Percentiles rank a stretch among this genome's conserved stretches.
Evolutionary conservation across 306 rosid species (phyloP).

Genomic region (Carpinus fangiana): DNA sequence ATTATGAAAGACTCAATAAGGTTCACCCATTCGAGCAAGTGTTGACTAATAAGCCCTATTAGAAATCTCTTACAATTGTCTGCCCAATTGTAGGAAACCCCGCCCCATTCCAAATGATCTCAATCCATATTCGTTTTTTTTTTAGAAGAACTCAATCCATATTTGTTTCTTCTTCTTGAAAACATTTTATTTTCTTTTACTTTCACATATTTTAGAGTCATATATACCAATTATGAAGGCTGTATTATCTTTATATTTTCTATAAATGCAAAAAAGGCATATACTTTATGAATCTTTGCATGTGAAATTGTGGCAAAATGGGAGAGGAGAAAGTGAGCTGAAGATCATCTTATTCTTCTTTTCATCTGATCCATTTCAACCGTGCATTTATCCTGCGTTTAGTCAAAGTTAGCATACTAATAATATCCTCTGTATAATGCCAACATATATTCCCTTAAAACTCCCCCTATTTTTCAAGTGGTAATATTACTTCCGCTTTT

Average conservation of each 20-base stretch:
- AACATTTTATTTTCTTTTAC: no score
- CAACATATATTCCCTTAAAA: conserved; percentile 35
- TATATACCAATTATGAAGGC: not conserved
- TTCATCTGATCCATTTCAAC: conserved; percentile 16
- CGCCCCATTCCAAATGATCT: no score
- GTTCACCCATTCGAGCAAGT: no score
- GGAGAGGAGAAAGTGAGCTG: not conserved
- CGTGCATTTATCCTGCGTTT: conserved; percentile 25
- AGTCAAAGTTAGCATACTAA: conserved; percentile 27
- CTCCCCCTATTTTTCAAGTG: not conserved
- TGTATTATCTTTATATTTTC: not conserved
- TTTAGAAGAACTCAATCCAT: no score
- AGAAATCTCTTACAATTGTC: no score
- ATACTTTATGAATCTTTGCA: not conserved
- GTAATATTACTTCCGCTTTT: not conserved
- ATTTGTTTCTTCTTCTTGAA: no score
- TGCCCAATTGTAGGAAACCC: no score
- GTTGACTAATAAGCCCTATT: no score
- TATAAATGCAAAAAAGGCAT: not conserved
- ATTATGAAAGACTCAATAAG: no score
- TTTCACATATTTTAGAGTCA: not conserved
- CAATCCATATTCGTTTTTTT: no score
- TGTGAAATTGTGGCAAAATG: not conserved
- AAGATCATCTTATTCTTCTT: not conserved
- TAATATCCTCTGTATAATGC: conserved; percentile 36